phyloP scores from a whole-genome alignment of 345 rosid species.

The Hirschfeldia incana region DNA sequence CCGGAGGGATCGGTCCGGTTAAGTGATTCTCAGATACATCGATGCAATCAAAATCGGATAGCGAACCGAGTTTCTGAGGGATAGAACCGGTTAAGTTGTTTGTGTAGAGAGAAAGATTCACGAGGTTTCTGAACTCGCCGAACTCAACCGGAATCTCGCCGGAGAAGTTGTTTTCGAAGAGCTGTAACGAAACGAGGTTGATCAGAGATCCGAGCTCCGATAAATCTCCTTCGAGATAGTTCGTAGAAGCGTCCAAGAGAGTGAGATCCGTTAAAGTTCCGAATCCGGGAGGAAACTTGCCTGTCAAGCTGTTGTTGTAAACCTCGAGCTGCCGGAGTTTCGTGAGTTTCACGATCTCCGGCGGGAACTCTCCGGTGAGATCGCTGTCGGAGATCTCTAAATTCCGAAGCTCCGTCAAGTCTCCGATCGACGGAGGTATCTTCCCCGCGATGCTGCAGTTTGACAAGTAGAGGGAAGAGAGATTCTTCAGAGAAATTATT shows the following conservation, averaged over 20 bases:
- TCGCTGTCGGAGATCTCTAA: conserved; percentile 58
- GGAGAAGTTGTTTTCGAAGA: conserved; percentile 51
- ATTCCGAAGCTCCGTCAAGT: conserved; percentile 53
- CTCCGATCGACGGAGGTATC: conserved; percentile 64
- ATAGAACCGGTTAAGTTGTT: conserved; percentile 70
- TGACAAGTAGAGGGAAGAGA: conserved; percentile 63
- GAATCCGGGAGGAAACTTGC: conserved; percentile 68
- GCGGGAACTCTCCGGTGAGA: conserved; percentile 61
- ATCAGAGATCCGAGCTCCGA: conserved; percentile 57
- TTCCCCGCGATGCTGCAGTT: conserved; percentile 62
- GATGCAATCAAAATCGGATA: conserved; percentile 66
- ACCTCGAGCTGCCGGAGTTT: conserved; percentile 76
- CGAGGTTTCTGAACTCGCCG: conserved; percentile 62
- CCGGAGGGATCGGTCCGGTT: conserved; percentile 76
- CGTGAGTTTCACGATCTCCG: conserved; percentile 53
- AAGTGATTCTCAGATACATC: conserved; percentile 80
- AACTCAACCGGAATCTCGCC: conserved; percentile 79
- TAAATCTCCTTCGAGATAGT: conserved; percentile 58
- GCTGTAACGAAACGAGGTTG: conserved; percentile 64
- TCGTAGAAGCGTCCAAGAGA: conserved; percentile 62
- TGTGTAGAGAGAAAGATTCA: conserved; percentile 65
- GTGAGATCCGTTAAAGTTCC: conserved; percentile 63
- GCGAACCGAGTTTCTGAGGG: conserved; percentile 70
- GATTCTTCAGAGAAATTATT: conserved; percentile 49
- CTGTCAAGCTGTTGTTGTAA: conserved; percentile 56